Evolutionary conservation across 176 grass and related monocot species (phyloP).

Genomic region (Themeda triandra): DNA sequence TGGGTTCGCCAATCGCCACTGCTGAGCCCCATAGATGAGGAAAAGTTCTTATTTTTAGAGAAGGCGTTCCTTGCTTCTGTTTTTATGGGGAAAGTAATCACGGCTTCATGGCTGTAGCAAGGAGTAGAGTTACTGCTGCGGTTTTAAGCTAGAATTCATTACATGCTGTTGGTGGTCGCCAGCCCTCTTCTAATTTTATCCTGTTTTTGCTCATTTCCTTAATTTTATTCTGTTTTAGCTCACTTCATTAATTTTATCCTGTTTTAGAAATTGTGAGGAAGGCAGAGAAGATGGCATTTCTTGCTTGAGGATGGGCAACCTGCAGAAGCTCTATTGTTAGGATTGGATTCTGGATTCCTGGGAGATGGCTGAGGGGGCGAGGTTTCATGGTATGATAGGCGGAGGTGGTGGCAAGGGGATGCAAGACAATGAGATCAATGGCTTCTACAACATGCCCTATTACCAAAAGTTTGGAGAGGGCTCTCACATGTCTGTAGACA

Average conservation of each 20-base stretch:
- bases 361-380: slow-evolving; percentile 51
- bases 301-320: slow-evolving; percentile 21
- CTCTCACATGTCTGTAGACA: slow-evolving; percentile 92
- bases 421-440: slow-evolving; percentile 56
- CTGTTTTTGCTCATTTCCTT: slow-evolving; percentile 17
- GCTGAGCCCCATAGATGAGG: neutral
- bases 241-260: slow-evolving; percentile 1
- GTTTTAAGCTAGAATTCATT: neutral
- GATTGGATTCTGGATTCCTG: slow-evolving; percentile 2
- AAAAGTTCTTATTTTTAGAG: neutral
- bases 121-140: neutral
- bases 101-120: neutral
- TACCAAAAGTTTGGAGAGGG: slow-evolving; percentile 82
- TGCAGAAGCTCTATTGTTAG: slow-evolving; percentile 10
- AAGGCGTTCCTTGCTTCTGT: neutral
- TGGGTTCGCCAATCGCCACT: neutral
- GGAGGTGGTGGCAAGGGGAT: slow-evolving; percentile 36
- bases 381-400: slow-evolving; percentile 58
- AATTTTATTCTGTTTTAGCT: neutral
- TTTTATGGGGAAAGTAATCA: neutral
- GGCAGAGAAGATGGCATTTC: slow-evolving; percentile 14
- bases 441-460: slow-evolving; percentile 67
- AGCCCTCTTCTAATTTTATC: neutral
- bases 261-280: slow-evolving; percentile 17
- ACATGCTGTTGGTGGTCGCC: neutral